phyloP scores from a whole-genome alignment of 495 filamentous ascomycete species.

The Neurospora tetrasperma region DNA sequence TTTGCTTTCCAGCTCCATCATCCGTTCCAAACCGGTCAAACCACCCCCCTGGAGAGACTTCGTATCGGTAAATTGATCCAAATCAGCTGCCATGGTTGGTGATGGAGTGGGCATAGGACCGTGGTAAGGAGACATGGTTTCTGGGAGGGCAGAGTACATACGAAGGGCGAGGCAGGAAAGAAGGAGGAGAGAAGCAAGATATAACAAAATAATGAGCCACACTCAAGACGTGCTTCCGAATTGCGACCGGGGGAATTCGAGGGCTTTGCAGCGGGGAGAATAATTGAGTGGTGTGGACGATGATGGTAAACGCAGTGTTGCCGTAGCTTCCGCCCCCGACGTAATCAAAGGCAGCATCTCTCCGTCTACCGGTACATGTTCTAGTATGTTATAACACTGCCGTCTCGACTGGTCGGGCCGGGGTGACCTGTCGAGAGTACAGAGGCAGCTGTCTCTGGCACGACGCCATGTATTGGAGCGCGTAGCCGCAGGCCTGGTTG shows the following conservation, averaged over 20 bases:
- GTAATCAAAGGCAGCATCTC: slow-evolving; percentile 6
- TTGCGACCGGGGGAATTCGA: neutral
- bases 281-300: neutral
- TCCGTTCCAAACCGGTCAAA: slow-evolving; percentile 34
- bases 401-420: neutral
- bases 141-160: neutral
- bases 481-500: slow-evolving; percentile 27
- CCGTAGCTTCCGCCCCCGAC: slow-evolving; percentile 10
- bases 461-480: slow-evolving; percentile 13
- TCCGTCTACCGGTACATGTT: neutral
- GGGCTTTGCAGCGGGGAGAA: neutral
- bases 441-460: slow-evolving; percentile 12
- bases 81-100: slow-evolving; percentile 15
- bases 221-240: neutral
- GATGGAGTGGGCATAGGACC: slow-evolving; percentile 14
- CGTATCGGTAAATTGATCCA: neutral
- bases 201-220: neutral
- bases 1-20: slow-evolving; percentile 43
- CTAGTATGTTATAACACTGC: neutral
- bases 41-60: neutral
- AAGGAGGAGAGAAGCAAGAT: neutral
- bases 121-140: slow-evolving; percentile 10
- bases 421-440: slow-evolving; percentile 10
- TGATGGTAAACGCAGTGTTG: slow-evolving; percentile 9
- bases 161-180: slow-evolving; percentile 1